Percentiles rank a stretch among this genome's conserved stretches.
These are phyloP conservation scores for Melaleuca quinquenervia DNA, from an alignment of 345 rosid genomes.

Conservation along the genomic window DNA sequence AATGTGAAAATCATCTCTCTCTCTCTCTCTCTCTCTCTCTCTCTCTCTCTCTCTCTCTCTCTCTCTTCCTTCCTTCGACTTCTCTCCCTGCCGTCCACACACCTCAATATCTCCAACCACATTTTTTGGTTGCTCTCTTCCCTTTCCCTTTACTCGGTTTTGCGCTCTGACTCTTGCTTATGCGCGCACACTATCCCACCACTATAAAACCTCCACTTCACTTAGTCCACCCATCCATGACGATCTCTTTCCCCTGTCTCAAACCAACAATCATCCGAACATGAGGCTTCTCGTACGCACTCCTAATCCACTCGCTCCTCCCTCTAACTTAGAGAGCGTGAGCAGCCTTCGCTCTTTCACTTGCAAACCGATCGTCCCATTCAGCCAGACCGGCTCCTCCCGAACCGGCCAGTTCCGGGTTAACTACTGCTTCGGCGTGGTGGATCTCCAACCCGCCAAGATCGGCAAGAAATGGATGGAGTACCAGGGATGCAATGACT, in stretches of 20 bases:
- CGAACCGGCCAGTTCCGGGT: not conserved
- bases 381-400: not conserved
- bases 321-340: not conserved
- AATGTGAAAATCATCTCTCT: not conserved
- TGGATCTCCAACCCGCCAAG: not conserved
- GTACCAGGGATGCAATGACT: slow-evolving; percentile 40
- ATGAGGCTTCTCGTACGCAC: not conserved
- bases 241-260: not conserved
- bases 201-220: not conserved
- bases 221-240: not conserved
- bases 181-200: not conserved
- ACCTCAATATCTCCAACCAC: not conserved
- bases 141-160: not conserved
- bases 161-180: not conserved
- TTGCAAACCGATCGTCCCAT: not conserved
- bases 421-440: not conserved
- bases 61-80: not conserved
- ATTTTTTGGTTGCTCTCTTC: not conserved
- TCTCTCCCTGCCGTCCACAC: not conserved
- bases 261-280: not conserved
- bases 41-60: not conserved
- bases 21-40: not conserved
- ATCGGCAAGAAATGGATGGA: slow-evolving; percentile 29
- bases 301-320: not conserved
- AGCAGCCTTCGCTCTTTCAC: not conserved